Evolutionary conservation across 2,329 filamentous ascomycete species (phyloP).

Genomic region (Neofusicoccum sp.): DNA sequence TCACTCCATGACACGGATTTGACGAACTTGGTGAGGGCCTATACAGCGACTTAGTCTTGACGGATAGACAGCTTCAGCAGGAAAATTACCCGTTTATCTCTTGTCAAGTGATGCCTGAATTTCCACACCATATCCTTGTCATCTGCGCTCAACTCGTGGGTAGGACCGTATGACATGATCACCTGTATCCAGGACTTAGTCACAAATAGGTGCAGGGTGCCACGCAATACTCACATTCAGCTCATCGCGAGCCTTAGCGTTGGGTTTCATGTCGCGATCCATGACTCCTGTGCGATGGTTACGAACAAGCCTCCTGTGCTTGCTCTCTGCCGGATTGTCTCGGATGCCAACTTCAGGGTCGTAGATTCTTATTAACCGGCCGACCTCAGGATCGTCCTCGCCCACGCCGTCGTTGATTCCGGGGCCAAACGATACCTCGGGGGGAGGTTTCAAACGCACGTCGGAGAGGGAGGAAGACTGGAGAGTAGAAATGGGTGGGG

Average conservation of each 20-base stretch:
- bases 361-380: constrained; percentile 78
- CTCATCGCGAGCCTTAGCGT: constrained; percentile 90
- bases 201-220: no score
- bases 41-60: not conserved
- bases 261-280: constrained; percentile 93
- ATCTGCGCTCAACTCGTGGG: constrained; percentile 80
- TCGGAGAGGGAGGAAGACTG: constrained; percentile 65
- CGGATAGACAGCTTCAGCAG: not conserved
- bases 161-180: constrained; percentile 90
- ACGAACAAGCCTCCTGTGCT: constrained; percentile 86
- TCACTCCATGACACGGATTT: constrained; percentile 97
- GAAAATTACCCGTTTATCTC: constrained; percentile 64
- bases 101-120: constrained; percentile 88
- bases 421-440: constrained; percentile 85
- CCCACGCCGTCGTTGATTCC: constrained; percentile 71
- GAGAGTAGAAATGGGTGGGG: constrained; percentile 76
- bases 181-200: constrained; percentile 26
- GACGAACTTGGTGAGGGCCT: constrained; percentile 90
- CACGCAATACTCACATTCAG: constrained; percentile 57
- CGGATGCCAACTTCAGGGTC: constrained; percentile 87
- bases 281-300: constrained; percentile 91
- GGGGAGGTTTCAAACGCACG: constrained; percentile 72
- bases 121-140: constrained; percentile 98
- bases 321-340: constrained; percentile 93
- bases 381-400: constrained; percentile 51